Percentiles rank a stretch among this genome's conserved stretches.
Evolutionary conservation across 1,284 basidiomycete species (phyloP).

Genomic region (Ceratorhiza oryzae-sativae): DNA sequence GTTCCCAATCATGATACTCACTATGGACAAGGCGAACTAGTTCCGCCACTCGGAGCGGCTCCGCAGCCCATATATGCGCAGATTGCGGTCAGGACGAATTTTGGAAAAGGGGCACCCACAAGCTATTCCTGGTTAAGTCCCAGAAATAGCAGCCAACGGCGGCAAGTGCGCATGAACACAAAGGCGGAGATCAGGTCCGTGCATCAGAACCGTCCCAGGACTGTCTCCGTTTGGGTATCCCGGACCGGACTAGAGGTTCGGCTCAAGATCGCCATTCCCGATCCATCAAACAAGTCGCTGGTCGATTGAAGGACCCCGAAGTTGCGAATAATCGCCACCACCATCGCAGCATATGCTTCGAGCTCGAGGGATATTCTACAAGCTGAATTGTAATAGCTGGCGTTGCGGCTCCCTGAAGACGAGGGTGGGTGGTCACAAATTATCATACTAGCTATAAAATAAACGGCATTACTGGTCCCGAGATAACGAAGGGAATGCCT

Average conservation of each 20-base stretch:
- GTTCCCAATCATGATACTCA: conserved; percentile 1
- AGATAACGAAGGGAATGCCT: neutral
- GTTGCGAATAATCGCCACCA: neutral
- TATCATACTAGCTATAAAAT: no score
- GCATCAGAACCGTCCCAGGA: neutral
- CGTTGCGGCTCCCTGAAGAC: no score
- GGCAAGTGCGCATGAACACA: neutral
- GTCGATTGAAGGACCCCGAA: neutral
- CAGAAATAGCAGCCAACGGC: conserved; percentile 13
- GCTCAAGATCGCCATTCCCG: neutral
- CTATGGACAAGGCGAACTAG: neutral
- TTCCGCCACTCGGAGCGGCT: neutral
- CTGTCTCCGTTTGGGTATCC: neutral
- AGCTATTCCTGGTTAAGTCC: conserved; percentile 10
- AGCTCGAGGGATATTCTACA: neutral
- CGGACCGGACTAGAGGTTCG: conserved; percentile 4
- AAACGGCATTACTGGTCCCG: neutral
- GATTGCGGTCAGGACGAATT: conserved; percentile 1
- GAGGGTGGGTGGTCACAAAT: neutral
- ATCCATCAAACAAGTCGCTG: conserved; percentile 28
- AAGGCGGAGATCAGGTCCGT: neutral
- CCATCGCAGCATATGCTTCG: neutral
- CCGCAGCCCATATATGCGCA: conserved; percentile 15
- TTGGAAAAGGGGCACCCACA: neutral
- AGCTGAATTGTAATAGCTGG: no score